Base-by-base conservation (phyloP, 768 basidiomycete genomes). In the Lactarius hatsudake region DNA sequence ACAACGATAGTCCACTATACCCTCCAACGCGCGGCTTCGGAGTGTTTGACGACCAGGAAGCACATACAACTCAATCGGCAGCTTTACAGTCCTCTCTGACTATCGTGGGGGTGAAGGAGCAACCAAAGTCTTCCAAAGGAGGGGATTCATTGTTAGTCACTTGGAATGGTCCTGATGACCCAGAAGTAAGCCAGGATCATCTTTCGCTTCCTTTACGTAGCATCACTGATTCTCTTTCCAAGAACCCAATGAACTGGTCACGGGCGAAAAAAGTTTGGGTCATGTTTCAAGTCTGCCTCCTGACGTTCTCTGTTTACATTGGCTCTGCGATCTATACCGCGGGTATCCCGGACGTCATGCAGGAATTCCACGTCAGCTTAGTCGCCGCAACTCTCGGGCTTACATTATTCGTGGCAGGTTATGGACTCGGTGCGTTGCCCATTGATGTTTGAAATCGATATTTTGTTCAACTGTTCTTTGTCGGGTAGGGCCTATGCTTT, bases 261-360 rank as follows among this genome's bases (percentile, higher is more conserved):
- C 66, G 65, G 18, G 1, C 48, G 15, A 78, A 78, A 55, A 72
- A 74, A 56, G 62, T 58, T 15, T 76, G 76, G 58, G 76, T 78
- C 9, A 73, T 76, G 13, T 75, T 74, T 62, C 72, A 73, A 55
- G 73, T 77, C 45, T 75, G 73, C 65, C 64, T 78, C 42, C 64
- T 79, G 53, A 79, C 77, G 0, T 77, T 78, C 64, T 65, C 72
- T 61, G 74, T 78, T 34, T 79, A 78, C 70, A 75, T 79, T 66
- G 78, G 68, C 55, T 74, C 76, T 28, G 74, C 76, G 8, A 75
- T 78, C 58, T 78, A 76, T 69, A 74, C 75, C 6, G 72, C 76
- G 18, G 74, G 74, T 17, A 73, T 75, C 36, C 63, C 60, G 8
- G 73, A 72, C 9, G 63, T 78, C 20, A 60, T 73, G 48, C 53